phyloP scores from a whole-genome alignment of 2,329 filamentous ascomycete genomes.

The Metarhizium guizhouense region DNA sequence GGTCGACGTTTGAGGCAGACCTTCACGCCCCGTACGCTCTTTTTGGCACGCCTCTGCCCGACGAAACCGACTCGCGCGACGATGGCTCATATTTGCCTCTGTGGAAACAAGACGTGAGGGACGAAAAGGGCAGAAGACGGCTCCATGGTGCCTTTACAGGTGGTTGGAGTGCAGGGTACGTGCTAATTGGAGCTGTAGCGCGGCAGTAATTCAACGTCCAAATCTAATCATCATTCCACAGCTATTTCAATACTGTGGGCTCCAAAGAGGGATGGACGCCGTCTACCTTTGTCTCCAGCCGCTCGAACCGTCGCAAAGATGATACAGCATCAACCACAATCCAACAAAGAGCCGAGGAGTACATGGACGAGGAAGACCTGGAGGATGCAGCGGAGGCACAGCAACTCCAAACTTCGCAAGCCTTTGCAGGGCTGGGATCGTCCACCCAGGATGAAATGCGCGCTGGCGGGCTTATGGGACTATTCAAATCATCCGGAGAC shows the following conservation, averaged over 20 bases:
- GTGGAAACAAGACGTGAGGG: constrained; percentile 98
- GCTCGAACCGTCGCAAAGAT: constrained; percentile 66
- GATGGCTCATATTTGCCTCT: constrained; percentile 87
- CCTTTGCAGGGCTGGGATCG: constrained; percentile 68
- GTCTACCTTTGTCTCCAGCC: constrained; percentile 83
- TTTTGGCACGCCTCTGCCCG: constrained; percentile 79
- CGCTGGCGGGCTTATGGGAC: constrained; percentile 52
- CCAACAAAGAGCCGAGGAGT: constrained; percentile 72
- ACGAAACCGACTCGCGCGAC: constrained; percentile 70
- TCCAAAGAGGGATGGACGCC: constrained; percentile 98
- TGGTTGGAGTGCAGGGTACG: constrained; percentile 90
- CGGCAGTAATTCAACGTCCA: neutral
- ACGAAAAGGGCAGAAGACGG: constrained; percentile 82
- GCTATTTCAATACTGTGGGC: constrained; percentile 96
- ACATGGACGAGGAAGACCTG: constrained; percentile 96
- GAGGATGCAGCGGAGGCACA: constrained; percentile 75
- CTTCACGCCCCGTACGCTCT: constrained; percentile 64
- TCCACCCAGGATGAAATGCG: constrained; percentile 45
- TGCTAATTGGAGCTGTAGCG: constrained; percentile 5
- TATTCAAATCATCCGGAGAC: constrained; percentile 66
- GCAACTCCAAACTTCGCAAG: constrained; percentile 61
- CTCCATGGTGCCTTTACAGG: constrained; percentile 95
- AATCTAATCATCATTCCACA: constrained; percentile 23
- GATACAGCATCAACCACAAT: constrained; percentile 30
- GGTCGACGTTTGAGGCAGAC: constrained; percentile 70